Evolutionary conservation across 768 basidiomycete species (phyloP).

Genomic region (Auricularia auricula-judae): DNA sequence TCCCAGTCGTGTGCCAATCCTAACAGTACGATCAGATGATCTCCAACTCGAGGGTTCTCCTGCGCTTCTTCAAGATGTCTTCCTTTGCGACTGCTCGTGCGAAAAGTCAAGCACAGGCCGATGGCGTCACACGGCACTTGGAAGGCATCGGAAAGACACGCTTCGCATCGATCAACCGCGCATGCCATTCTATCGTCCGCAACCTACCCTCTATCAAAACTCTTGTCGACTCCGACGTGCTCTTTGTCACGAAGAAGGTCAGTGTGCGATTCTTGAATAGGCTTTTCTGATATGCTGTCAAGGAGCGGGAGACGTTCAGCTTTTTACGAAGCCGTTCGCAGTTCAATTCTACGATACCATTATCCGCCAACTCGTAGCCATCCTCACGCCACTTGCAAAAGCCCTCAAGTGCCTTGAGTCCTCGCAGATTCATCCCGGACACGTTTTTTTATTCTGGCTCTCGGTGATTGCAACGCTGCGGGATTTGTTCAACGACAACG

Average conservation of each 20-base stretch:
- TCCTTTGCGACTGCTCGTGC: background rate
- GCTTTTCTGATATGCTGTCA: background rate
- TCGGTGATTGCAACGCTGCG: background rate
- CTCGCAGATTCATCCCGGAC: background rate
- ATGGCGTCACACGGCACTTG: background rate
- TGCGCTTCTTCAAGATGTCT: background rate
- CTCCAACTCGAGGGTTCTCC: background rate
- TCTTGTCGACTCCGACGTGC: background rate
- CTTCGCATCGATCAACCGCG: background rate
- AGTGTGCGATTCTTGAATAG: background rate
- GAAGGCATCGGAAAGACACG: background rate
- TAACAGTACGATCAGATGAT: background rate
- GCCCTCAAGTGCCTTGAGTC: background rate
- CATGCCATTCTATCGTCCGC: background rate
- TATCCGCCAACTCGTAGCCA: background rate
- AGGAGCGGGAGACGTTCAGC: background rate
- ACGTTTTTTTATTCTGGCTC: background rate
- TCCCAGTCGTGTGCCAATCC: background rate
- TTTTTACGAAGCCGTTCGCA: background rate
- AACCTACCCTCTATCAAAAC: background rate
- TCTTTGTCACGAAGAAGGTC: background rate
- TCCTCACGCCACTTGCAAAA: background rate
- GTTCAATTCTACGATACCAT: background rate
- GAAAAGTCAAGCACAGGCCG: background rate
- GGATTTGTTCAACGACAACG: background rate